Percentiles rank a stretch among this genome's conserved stretches.
Conservation (phyloP, 805 yeast species). For the Alloascoidea africana region DNA sequence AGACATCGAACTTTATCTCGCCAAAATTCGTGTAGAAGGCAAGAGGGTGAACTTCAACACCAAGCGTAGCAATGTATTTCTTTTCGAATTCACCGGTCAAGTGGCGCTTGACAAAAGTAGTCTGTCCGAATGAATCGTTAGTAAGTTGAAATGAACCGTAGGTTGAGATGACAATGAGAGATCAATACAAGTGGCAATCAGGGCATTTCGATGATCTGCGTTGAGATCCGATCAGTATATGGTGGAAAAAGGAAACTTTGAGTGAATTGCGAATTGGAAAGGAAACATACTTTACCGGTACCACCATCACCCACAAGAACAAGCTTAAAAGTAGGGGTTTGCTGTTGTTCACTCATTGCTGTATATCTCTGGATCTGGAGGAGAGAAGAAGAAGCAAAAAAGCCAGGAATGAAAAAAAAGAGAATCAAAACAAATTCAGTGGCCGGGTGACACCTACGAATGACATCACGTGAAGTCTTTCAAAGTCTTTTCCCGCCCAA, state of each 20-base stretch:
- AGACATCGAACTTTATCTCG: constrained; percentile 80
- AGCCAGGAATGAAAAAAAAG: background rate
- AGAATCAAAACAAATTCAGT: no score
- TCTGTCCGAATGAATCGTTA: constrained; percentile 19
- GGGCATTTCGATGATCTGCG: background rate
- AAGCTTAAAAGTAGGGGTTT: constrained; percentile 72
- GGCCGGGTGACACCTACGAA: no score
- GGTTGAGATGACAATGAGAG: constrained; percentile 3
- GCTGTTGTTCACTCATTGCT: no score
- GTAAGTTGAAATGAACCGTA: constrained; percentile 7
- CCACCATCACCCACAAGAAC: constrained; percentile 94
- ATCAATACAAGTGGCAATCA: background rate
- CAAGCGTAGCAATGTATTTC: constrained; percentile 81
- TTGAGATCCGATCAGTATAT: background rate
- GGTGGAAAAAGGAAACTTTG: no score
- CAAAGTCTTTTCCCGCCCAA: constrained; percentile 2
- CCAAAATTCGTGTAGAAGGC: constrained; percentile 82
- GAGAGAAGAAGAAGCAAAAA: background rate
- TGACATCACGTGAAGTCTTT: no score
- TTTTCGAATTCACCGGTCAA: constrained; percentile 88
- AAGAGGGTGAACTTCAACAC: constrained; percentile 87
- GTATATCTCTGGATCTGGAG: no score
- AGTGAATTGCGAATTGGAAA: no score
- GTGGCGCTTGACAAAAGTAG: constrained; percentile 88
- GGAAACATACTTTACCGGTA: constrained; percentile 58